Percentiles rank a stretch among this genome's conserved stretches.
Evolutionary conservation across 371 early-diverging fungal genomes (phyloP).

Genomic region (Lichtheimia hyalospora): DNA sequence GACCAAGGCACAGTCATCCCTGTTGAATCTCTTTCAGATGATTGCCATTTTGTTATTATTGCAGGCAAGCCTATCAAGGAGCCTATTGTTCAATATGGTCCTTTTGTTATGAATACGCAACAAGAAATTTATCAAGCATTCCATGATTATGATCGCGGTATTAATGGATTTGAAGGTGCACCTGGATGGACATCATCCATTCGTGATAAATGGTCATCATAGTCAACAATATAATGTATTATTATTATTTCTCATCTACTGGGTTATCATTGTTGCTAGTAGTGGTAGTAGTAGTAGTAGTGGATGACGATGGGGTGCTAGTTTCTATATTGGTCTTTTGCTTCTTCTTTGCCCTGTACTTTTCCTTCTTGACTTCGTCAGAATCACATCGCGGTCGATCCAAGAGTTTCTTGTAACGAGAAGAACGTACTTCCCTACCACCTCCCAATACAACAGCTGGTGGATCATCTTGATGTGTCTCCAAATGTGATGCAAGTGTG

Average conservation of each 20-base stretch:
- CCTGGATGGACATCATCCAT: slow-evolving; percentile 39
- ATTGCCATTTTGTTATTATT: slow-evolving; percentile 60
- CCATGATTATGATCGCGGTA: slow-evolving; percentile 45
- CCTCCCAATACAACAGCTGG: slow-evolving; percentile 34
- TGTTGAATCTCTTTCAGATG: slow-evolving; percentile 51
- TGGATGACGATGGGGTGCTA: background rate
- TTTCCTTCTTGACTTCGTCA: slow-evolving; percentile 45
- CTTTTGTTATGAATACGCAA: slow-evolving; percentile 62
- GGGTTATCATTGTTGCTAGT: slow-evolving; percentile 1
- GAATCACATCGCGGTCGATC: slow-evolving; percentile 42
- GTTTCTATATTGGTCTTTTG: slow-evolving; percentile 16
- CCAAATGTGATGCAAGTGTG: slow-evolving; percentile 9
- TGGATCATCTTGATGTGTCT: slow-evolving; percentile 5
- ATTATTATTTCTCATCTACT: background rate
- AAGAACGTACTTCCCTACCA: slow-evolving; percentile 26
- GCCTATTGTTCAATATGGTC: slow-evolving; percentile 60
- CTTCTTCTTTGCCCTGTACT: slow-evolving; percentile 39
- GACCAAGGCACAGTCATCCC: slow-evolving; percentile 42
- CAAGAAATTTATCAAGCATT: slow-evolving; percentile 58
- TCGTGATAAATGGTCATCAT: slow-evolving; percentile 11
- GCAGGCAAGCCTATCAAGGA: slow-evolving; percentile 59
- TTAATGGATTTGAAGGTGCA: slow-evolving; percentile 62
- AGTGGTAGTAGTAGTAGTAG: background rate
- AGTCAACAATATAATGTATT: too few species aligned
- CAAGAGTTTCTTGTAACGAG: slow-evolving; percentile 29